Conservation (phyloP, 2,329 filamentous ascomycete genomes). For the Leptographium lundbergii region DNA sequence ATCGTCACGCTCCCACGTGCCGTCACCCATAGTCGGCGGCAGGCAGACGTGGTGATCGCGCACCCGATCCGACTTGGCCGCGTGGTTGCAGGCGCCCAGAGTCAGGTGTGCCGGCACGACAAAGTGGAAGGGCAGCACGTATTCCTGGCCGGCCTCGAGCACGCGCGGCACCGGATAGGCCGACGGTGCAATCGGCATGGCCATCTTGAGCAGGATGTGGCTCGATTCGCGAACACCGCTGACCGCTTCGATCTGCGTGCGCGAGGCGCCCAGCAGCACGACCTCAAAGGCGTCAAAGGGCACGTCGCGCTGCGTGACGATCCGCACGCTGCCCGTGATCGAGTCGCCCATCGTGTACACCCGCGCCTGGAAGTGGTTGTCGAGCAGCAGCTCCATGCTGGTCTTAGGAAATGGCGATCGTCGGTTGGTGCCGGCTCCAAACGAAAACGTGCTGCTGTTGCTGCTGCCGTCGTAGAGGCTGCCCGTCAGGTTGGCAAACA, state of each 20-base stretch:
- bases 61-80: conserved; percentile 29
- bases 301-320: conserved; percentile 31
- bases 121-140: conserved; percentile 45
- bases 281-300: conserved; percentile 40
- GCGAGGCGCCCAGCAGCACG: conserved; percentile 36
- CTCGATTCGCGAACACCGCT: conserved; percentile 33
- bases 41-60: conserved; percentile 39
- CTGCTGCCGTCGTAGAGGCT: background rate
- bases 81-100: conserved; percentile 41
- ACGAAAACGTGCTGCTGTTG: conserved; percentile 3
- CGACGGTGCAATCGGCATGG: conserved; percentile 38
- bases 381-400: conserved; percentile 34
- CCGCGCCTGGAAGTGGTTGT: conserved; percentile 40
- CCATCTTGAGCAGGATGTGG: conserved; percentile 42
- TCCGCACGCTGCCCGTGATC: conserved; percentile 34
- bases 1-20: conserved; percentile 40
- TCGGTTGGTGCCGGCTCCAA: background rate
- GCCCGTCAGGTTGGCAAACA: conserved; percentile 5
- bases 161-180: conserved; percentile 33
- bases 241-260: conserved; percentile 38
- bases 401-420: conserved; percentile 18
- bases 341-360: conserved; percentile 43
- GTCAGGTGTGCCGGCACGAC: conserved; percentile 46
- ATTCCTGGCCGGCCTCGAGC: conserved; percentile 34
- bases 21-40: conserved; percentile 33